A percentile compares a stretch with the other conserved stretches of the same genome.
These are phyloP conservation scores for Trichophyton benhamiae DNA, from an alignment of 2,329 filamentous ascomycete genomes.

Conservation along the genomic window DNA sequence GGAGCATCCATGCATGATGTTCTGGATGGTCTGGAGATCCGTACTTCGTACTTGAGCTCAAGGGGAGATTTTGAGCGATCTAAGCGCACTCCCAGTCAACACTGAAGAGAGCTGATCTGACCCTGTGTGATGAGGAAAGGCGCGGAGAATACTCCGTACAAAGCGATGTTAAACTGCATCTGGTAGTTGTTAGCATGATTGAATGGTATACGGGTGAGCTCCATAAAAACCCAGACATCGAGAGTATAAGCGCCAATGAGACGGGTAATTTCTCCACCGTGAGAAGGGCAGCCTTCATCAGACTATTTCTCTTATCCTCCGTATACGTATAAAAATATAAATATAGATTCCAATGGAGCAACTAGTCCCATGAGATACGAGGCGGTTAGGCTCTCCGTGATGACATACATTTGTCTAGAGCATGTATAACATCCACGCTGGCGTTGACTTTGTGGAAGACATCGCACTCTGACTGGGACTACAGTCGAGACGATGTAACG, in stretches of 20 bases:
- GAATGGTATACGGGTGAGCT: background rate
- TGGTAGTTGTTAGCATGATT: background rate
- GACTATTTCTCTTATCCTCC: background rate
- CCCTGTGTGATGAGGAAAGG: background rate
- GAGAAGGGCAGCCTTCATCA: background rate
- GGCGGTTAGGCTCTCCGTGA: background rate
- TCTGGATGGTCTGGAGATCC: background rate
- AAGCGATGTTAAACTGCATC: background rate
- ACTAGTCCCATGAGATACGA: background rate
- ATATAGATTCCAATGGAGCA: background rate
- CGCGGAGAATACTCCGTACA: background rate
- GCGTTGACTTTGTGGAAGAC: background rate
- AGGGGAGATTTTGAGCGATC: background rate
- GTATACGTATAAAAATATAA: background rate
- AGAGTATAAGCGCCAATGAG: background rate
- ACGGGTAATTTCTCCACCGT: background rate
- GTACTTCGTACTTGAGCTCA: background rate
- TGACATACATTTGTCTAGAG: constrained; percentile 2
- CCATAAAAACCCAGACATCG: background rate
- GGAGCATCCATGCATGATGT: constrained; percentile 1
- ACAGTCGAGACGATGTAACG: background rate
- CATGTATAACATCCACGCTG: constrained; percentile 1
- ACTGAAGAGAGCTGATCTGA: background rate
- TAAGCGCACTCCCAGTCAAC: background rate
- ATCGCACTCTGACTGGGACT: background rate